These are phyloP conservation scores for Chrysosporium keratinophilum DNA, from an alignment of 2,329 filamentous ascomycete genomes.

Conservation along the genomic window DNA sequence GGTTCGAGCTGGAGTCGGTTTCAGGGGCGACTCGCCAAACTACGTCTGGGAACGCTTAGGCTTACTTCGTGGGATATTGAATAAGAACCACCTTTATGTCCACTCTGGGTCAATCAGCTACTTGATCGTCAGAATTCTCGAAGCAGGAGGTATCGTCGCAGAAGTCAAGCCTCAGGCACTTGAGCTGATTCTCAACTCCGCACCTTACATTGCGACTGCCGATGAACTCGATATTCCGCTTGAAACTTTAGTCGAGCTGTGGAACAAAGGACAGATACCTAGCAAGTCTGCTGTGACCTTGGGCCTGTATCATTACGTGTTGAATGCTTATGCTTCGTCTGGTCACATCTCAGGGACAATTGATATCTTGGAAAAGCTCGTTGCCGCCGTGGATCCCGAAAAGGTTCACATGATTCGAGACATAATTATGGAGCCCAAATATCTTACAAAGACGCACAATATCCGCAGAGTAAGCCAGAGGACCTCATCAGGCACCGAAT, in stretches of 20 bases:
- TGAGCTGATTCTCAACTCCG: conserved; percentile 30
- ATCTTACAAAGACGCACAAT: conserved; percentile 8
- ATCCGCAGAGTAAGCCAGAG: conserved; percentile 4
- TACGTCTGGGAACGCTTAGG: conserved; percentile 31
- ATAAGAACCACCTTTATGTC: conserved; percentile 20
- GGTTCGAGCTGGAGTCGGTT: conserved; percentile 33
- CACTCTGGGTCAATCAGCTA: conserved; percentile 28
- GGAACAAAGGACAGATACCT: neutral
- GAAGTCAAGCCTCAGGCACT: conserved; percentile 38
- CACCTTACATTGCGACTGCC: conserved; percentile 2
- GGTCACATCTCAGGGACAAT: conserved; percentile 13
- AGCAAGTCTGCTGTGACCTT: conserved; percentile 13
- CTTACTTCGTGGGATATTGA: conserved; percentile 28
- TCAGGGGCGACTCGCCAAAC: conserved; percentile 25
- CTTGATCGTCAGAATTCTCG: conserved; percentile 41
- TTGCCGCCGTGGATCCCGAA: conserved; percentile 8
- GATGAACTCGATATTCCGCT: neutral
- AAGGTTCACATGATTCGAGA: conserved; percentile 9
- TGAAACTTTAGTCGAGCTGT: neutral
- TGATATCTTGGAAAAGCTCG: conserved; percentile 13
- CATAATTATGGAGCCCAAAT: conserved; percentile 11
- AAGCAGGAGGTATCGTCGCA: conserved; percentile 39
- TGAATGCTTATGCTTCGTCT: conserved; percentile 15
- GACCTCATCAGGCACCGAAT: neutral
- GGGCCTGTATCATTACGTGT: conserved; percentile 16